Conservation (phyloP, 2,329 filamentous ascomycete genomes). For the Neofusicoccum sp. region DNA sequence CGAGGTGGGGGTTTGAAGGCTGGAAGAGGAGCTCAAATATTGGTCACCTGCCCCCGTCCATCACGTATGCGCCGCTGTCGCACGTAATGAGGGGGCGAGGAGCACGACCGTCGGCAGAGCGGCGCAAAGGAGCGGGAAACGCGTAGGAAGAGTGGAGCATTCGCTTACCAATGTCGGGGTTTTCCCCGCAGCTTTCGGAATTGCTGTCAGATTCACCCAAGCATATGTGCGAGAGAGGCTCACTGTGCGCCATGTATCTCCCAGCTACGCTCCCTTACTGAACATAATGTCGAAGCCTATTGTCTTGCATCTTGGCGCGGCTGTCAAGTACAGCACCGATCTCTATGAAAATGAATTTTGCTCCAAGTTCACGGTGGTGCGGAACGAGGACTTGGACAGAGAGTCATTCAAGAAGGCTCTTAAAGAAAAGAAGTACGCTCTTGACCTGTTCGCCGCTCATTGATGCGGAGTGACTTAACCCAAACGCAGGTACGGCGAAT, state of each 20-base stretch:
- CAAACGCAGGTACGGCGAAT: slow-evolving; percentile 22
- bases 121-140: neutral
- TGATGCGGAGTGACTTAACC: neutral
- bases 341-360: slow-evolving; percentile 45
- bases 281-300: slow-evolving; percentile 32
- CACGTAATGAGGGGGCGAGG: too few species aligned
- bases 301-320: slow-evolving; percentile 50
- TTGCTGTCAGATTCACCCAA: neutral
- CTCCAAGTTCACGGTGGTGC: slow-evolving; percentile 45
- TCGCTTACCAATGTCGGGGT: neutral
- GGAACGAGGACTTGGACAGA: slow-evolving; percentile 41
- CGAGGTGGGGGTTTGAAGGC: neutral
- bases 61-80: too few species aligned
- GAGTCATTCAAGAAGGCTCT: slow-evolving; percentile 26
- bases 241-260: neutral
- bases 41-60: too few species aligned
- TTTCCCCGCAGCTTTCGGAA: slow-evolving; percentile 12
- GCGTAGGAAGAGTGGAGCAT: slow-evolving; percentile 12
- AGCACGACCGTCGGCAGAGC: too few species aligned
- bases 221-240: neutral
- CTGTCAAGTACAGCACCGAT: slow-evolving; percentile 52
- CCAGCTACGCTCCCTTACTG: neutral
- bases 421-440: slow-evolving; percentile 20
- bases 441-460: neutral
- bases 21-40: neutral